phyloP scores from a whole-genome alignment of 768 basidiomycete genomes.

The Sutorius australiensis region DNA sequence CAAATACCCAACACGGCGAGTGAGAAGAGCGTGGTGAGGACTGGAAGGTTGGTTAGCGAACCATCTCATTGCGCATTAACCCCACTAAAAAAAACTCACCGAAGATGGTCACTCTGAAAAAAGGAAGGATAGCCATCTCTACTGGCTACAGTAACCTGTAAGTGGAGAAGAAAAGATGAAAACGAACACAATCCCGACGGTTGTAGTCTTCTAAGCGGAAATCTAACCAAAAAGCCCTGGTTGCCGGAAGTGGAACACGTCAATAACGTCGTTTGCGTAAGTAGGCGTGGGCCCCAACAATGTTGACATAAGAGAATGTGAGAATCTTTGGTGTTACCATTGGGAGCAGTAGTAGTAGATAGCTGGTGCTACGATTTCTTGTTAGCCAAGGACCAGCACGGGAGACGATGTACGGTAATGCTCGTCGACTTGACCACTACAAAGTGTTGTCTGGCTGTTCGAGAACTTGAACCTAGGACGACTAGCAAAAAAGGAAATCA shows the following conservation, averaged over 20 bases:
- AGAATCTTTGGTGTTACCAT: neutral
- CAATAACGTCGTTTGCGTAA: constrained; percentile 2
- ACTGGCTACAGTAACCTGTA: neutral
- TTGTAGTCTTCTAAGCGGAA: neutral
- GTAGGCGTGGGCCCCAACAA: neutral
- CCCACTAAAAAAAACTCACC: constrained; percentile 13
- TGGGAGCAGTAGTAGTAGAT: neutral
- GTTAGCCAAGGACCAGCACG: neutral
- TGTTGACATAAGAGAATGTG: constrained; percentile 6
- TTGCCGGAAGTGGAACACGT: neutral
- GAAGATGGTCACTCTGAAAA: constrained; percentile 19
- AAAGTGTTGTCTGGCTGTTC: neutral
- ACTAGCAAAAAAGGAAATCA: neutral
- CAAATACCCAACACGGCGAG: constrained; percentile 21
- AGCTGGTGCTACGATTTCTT: neutral
- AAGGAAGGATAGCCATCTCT: constrained; percentile 25
- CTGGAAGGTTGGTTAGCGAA: constrained; percentile 5
- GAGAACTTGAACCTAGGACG: neutral
- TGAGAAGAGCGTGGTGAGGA: constrained; percentile 13
- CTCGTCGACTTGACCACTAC: neutral
- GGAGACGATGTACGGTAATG: neutral
- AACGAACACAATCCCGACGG: neutral
- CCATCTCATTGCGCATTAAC: neutral
- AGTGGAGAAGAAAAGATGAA: neutral
- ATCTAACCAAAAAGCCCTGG: neutral